Evolutionary conservation across 345 rosid species (phyloP).

Genomic region (Gossypium raimondii): DNA sequence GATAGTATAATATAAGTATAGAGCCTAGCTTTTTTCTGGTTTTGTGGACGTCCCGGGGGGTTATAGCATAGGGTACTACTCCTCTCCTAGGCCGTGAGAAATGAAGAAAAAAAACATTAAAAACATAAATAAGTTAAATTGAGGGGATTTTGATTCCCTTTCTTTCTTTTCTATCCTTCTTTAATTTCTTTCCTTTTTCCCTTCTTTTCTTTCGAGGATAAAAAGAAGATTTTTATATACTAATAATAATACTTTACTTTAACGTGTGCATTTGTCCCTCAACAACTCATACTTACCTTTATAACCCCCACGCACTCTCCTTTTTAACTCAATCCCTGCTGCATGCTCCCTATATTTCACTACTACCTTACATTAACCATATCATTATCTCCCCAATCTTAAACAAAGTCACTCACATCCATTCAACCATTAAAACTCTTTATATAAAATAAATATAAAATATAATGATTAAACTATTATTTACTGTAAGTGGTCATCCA

Average conservation of each 20-base stretch:
- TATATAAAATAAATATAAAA: no score
- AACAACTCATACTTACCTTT: conserved; percentile 42
- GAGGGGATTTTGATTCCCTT: conserved; percentile 18
- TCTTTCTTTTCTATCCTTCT: neutral
- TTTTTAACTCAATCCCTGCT: neutral
- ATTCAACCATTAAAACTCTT: no score
- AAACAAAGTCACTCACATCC: no score
- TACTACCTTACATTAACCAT: no score
- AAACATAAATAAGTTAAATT: conserved; percentile 7
- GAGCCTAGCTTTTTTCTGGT: neutral
- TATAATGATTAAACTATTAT: no score
- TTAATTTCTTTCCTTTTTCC: neutral
- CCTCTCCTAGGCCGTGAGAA: neutral
- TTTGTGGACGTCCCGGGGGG: neutral
- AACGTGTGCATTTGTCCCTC: conserved; percentile 38
- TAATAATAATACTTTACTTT: conserved; percentile 16
- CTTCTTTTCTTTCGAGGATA: conserved; percentile 4
- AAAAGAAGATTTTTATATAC: conserved; percentile 16
- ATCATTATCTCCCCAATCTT: no score
- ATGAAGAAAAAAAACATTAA: conserved; percentile 9
- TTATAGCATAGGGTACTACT: neutral
- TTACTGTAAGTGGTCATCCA: no score
- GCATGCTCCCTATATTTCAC: neutral
- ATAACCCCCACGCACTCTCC: neutral
- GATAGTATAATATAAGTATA: neutral